phyloP scores from a whole-genome alignment of 306 rosid genomes.

The Vicia faba region DNA sequence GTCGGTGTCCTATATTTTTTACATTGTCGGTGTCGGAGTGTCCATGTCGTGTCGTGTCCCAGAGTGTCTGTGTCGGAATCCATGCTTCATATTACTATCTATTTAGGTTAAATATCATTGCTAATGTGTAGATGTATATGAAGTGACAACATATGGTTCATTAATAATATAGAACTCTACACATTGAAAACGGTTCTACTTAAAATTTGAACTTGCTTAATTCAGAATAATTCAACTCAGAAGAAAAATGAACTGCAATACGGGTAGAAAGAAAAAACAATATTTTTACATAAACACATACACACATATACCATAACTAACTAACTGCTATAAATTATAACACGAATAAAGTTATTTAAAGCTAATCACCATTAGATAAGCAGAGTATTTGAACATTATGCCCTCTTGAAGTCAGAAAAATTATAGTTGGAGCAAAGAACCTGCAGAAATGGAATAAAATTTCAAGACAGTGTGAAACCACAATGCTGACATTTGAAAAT shows the following conservation, averaged over 20 bases:
- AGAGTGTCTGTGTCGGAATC: too few relatives aligned
- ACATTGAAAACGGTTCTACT: neutral
- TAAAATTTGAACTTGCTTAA: conserved; percentile 22
- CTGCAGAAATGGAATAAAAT: conserved; percentile 52
- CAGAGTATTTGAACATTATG: conserved; percentile 74
- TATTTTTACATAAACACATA: conserved; percentile 5
- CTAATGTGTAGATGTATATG: conserved; percentile 20
- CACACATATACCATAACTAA: neutral
- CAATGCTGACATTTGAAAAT: conserved; percentile 6
- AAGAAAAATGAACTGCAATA: conserved; percentile 22
- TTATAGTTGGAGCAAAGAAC: conserved; percentile 89
- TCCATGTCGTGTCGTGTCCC: too few relatives aligned
- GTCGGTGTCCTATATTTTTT: too few relatives aligned
- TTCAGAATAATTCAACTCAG: conserved; percentile 14
- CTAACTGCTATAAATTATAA: conserved; percentile 23
- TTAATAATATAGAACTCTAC: too few relatives aligned
- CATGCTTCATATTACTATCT: neutral
- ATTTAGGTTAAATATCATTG: conserved; percentile 23
- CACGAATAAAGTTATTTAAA: conserved; percentile 28
- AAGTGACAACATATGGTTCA: too few relatives aligned
- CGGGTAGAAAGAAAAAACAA: conserved; percentile 8
- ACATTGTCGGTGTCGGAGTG: too few relatives aligned
- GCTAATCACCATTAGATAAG: conserved; percentile 69
- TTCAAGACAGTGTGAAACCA: conserved; percentile 34
- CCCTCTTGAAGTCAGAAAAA: conserved; percentile 70